Evolutionary conservation across 148 eudicot species (phyloP).

Genomic region (Cornus kousa): DNA sequence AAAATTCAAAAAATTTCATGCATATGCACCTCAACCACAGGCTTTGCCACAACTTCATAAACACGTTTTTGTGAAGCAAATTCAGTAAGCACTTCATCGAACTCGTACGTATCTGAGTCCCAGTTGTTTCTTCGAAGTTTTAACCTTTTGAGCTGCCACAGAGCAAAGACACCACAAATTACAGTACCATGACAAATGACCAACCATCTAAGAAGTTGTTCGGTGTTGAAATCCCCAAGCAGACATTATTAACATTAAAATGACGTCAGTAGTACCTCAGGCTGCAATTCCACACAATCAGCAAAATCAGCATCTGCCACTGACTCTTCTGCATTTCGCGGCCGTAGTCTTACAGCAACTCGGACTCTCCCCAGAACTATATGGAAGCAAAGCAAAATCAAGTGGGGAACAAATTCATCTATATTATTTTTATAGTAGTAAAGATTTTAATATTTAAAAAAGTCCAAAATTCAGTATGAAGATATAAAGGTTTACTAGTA

Average conservation of each 20-base stretch:
- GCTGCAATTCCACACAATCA: constrained; percentile 90
- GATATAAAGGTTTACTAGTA: background rate
- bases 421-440: too few species aligned
- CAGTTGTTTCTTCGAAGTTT: constrained; percentile 88
- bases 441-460: background rate
- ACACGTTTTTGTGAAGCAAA: constrained; percentile 96
- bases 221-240: background rate
- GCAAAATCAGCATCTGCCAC: constrained; percentile 96
- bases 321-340: constrained; percentile 78
- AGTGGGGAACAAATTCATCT: background rate
- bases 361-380: constrained; percentile 87
- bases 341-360: constrained; percentile 89
- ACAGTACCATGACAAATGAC: background rate
- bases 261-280: constrained; percentile 51
- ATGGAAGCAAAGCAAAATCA: constrained; percentile 7
- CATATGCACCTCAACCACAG: constrained; percentile 78
- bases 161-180: background rate
- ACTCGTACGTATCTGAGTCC: constrained; percentile 92
- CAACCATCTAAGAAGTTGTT: background rate
- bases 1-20: background rate
- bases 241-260: background rate
- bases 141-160: constrained; percentile 74
- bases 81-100: constrained; percentile 92
- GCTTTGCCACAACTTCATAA: constrained; percentile 94
- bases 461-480: background rate